Evolutionary conservation across 2,329 filamentous ascomycete species (phyloP), one percentile per base, ranked within the genome.

Genomic region (Diaporthe sp.): DNA sequence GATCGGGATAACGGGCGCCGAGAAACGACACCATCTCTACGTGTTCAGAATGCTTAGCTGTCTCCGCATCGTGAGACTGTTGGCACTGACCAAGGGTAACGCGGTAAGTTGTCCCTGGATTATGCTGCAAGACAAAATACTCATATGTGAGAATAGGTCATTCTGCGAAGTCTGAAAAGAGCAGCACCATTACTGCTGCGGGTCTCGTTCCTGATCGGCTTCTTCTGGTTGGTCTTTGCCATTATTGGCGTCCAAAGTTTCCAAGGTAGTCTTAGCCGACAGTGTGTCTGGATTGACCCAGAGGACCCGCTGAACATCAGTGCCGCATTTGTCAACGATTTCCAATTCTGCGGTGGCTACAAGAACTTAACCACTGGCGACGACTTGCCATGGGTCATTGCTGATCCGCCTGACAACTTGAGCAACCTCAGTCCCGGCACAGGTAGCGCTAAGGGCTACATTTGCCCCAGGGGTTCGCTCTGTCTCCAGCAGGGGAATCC

Each of bases 231-330:
- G 57, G 86, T 98, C 15, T 99, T 99, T 85, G 97, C 95, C 51
- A 98, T 99, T 77, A 93, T 99, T 75, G 97, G 97, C 8, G 94
- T 99, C 31, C 97, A 99, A 83, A 98, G 94, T 84, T 99, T 99
- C 87, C 96, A 96, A 84, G 93, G 94, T 12, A 96, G 94, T 83
- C 84, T 96, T 34, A 91, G 90, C 79, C 93, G 94, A 65, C 92
- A 92, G 77, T 97, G 94, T 82, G 92, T 95, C 42, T 97, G 94
- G 94, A 84, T 94, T 70, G 92, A 95, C 78, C 92, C 92, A 7
- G 77, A 81, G 6, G 86, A 92, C 71, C 92, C 85, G 81, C 87
- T 84, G 78, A 92, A 88, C 67, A 80, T 90, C 42, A 83, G 84
- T 12, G 85, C 87, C 10, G 86, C 91, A 4, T 96, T 89, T 77